These are phyloP conservation scores for Hagleromyces aurorensis DNA, from an alignment of 805 yeast species.

Conservation along the genomic window DNA sequence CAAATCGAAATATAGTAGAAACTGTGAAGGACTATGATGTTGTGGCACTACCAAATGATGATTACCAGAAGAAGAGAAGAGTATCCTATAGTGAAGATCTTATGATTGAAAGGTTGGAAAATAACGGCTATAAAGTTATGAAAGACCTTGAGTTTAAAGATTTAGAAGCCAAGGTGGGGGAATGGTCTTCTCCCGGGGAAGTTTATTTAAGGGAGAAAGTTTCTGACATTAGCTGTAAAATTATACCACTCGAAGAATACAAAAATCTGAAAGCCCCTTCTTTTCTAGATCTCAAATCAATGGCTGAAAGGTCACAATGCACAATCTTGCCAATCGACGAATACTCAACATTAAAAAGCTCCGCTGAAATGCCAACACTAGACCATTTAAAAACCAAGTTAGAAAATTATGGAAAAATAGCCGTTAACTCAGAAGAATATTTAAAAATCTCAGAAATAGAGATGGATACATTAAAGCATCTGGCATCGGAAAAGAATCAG, in stretches of 20 bases:
- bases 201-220: conserved; percentile 12
- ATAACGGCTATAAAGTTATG: conserved; percentile 7
- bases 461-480: conserved; percentile 8
- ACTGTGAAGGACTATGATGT: conserved; percentile 22
- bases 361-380: conserved; percentile 8
- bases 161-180: conserved; percentile 6
- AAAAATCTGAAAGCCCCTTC: conserved; percentile 6
- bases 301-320: conserved; percentile 3
- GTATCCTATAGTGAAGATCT: conserved; percentile 2
- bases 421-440: conserved; percentile 14
- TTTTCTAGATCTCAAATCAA: conserved; percentile 1
- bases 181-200: conserved; percentile 12
- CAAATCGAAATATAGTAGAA: conserved; percentile 56
- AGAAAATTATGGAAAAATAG: conserved; percentile 5
- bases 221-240: conserved; percentile 11
- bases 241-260: conserved; percentile 16
- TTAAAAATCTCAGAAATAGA: conserved; percentile 9
- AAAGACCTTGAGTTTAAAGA: conserved; percentile 6
- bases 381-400: conserved; percentile 14
- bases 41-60: conserved; percentile 24
- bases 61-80: conserved; percentile 4
- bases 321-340: conserved; percentile 4
- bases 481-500: conserved; percentile 21
- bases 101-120: conserved; percentile 4
- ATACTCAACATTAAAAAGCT: conserved; percentile 3